Base-by-base conservation (phyloP, 805 yeast species). In the Deakozyma indianensis region DNA sequence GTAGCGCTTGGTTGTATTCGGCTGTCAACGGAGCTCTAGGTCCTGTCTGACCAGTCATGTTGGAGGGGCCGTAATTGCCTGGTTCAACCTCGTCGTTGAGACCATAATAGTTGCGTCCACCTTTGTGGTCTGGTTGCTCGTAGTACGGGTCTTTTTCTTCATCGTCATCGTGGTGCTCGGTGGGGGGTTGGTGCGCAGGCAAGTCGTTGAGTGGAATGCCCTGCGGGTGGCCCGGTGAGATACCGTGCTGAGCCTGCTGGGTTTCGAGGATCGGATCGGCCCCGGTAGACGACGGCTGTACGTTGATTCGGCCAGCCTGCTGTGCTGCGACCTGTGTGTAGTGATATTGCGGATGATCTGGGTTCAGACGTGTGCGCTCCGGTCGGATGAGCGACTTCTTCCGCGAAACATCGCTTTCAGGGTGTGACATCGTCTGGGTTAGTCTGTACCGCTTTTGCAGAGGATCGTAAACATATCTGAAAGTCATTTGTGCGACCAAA, bases 331-430 rank as follows among this genome's bases (percentile, higher is more conserved):
- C 78, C 53, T 80, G 86, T 14, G 83, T 73, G 61, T 85, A 86
- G 61, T 83, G 86, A 62, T 70, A 83, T 47, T 80, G 76, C 2
- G 90, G 92, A 58, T 83, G 83, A 45, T 71, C 72, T n/a, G 74
- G 77, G 50, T 77, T 72, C 45, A 73, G 57, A 42, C 77, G 65
- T 35, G 82, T 78, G 53, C 97, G 75, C 57, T 90, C 97, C 2
- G 94, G 94, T 50, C 85, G 73, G 25, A 90, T 82, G 50, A 90
- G 67, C 0, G 96, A 83, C 53, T 76, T 70, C 59, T 80, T 83
- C 27, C 71, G 61, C 21, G 51, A 47, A 25, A 57, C 42, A 25
- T 55, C 56, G 22, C 11, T 32, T 5, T 32, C 38, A 5, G 7
- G 11, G 11, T 32, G 11, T 32, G 38, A 32, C 38, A 32, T 32